Evolutionary conservation across 495 filamentous ascomycete species (phyloP).

Genomic region (Podospora didyma): DNA sequence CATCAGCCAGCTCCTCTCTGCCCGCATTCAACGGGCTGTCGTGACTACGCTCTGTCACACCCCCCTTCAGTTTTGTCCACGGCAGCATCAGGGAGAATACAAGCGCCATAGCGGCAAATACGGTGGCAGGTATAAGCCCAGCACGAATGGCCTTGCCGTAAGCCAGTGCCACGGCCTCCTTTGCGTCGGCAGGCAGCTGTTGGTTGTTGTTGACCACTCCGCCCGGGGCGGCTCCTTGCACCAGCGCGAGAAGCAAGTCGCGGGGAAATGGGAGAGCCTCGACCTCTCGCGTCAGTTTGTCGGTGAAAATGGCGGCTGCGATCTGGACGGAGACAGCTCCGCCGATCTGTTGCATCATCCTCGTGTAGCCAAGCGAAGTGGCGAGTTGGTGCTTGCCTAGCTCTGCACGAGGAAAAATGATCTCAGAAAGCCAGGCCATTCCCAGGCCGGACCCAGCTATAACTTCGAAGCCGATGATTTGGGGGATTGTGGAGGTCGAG

Average conservation of each 20-base stretch:
- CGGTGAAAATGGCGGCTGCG: background rate
- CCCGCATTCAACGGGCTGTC: background rate
- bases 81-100: background rate
- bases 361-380: background rate
- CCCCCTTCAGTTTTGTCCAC: background rate
- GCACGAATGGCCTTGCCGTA: background rate
- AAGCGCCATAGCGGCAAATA: background rate
- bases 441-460: background rate
- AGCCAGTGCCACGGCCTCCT: background rate
- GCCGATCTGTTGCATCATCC: background rate
- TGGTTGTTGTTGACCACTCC: background rate
- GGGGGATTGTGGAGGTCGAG: background rate
- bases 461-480: background rate
- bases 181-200: background rate
- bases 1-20: background rate
- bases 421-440: slow-evolving; percentile 2
- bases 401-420: background rate
- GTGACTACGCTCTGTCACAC: background rate
- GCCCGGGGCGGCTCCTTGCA: background rate
- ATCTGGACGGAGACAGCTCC: background rate
- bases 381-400: slow-evolving; percentile 1
- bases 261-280: background rate
- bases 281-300: background rate
- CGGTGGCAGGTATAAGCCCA: background rate
- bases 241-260: background rate